Evolutionary conservation across 2,329 filamentous ascomycete genomes (phyloP).

Genomic region (Camillea tinctor): DNA sequence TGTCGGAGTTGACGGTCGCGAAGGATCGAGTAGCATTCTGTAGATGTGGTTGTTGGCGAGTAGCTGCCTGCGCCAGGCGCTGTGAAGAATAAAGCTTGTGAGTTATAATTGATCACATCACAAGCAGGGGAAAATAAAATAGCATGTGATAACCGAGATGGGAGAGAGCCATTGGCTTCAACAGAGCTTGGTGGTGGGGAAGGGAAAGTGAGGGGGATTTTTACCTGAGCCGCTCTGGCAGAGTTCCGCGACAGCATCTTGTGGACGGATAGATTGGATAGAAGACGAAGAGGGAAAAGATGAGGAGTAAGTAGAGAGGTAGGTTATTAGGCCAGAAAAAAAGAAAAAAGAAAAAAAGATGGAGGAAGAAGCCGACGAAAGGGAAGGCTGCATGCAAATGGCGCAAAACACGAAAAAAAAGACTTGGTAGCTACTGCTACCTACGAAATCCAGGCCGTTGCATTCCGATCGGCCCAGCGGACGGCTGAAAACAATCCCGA

Average conservation of each 20-base stretch:
- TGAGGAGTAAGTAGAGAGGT: conserved; percentile 15
- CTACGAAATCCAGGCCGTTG: conserved; percentile 22
- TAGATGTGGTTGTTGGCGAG: conserved; percentile 44
- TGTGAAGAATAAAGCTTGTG: conserved; percentile 32
- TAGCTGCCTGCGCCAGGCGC: conserved; percentile 52
- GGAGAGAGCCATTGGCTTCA: conserved; percentile 17
- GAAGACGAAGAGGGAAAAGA: conserved; percentile 10
- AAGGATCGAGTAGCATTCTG: conserved; percentile 53
- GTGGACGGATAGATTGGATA: conserved; percentile 7
- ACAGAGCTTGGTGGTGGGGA: background rate
- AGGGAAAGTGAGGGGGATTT: too few relatives aligned
- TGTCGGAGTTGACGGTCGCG: conserved; percentile 86
- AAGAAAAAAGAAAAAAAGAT: conserved; percentile 15
- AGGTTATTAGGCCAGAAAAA: conserved; percentile 18
- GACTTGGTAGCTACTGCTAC: conserved; percentile 5
- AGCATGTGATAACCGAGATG: conserved; percentile 21
- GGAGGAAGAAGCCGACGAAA: conserved; percentile 12
- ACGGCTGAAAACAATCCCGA: conserved; percentile 12
- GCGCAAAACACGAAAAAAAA: conserved; percentile 32
- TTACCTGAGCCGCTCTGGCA: conserved; percentile 56
- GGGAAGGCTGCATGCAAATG: conserved; percentile 32
- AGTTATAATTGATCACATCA: conserved; percentile 16
- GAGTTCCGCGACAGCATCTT: conserved; percentile 60
- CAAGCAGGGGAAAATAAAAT: background rate
- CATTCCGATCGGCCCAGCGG: conserved; percentile 23